phyloP scores from a whole-genome alignment of 2,329 filamentous ascomycete species.

The Alternaria brassicicola region DNA sequence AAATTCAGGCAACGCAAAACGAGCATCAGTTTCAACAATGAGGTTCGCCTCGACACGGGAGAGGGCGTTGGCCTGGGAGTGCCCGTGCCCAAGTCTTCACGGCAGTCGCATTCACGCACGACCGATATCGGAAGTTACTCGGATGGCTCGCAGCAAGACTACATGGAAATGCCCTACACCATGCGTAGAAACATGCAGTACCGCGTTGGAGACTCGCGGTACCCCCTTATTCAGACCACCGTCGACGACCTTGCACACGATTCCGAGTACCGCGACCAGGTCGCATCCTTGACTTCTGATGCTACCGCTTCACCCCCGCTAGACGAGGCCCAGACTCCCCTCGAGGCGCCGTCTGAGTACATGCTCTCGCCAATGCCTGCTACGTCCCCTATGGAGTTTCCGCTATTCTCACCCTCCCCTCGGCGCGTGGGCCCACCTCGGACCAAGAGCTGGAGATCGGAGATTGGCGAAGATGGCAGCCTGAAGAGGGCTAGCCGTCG shows the following conservation, averaged over 20 bases:
- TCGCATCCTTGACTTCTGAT: slow-evolving; percentile 52
- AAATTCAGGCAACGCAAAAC: slow-evolving; percentile 43
- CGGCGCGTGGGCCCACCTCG: slow-evolving; percentile 37
- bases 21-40: slow-evolving; percentile 51
- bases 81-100: slow-evolving; percentile 44
- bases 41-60: slow-evolving; percentile 51
- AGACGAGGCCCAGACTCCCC: slow-evolving; percentile 49
- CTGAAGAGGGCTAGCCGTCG: slow-evolving; percentile 46
- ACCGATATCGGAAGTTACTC: slow-evolving; percentile 40
- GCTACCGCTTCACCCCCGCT: slow-evolving; percentile 48
- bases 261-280: slow-evolving; percentile 41
- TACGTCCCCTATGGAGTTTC: slow-evolving; percentile 47
- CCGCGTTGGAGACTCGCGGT: slow-evolving; percentile 35
- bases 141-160: slow-evolving; percentile 38
- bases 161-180: slow-evolving; percentile 38
- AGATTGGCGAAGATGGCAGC: slow-evolving; percentile 43
- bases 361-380: slow-evolving; percentile 43
- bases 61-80: slow-evolving; percentile 47
- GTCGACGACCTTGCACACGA: slow-evolving; percentile 40
- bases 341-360: slow-evolving; percentile 43
- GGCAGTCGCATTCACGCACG: slow-evolving; percentile 24
- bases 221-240: slow-evolving; percentile 46
- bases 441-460: slow-evolving; percentile 42
- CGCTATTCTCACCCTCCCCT: slow-evolving; percentile 33
- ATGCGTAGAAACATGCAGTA: slow-evolving; percentile 31